Evolutionary conservation across 345 rosid genomes (phyloP), one percentile per base, ranked within the genome.

Genomic region (Carallia pectinifolia): DNA sequence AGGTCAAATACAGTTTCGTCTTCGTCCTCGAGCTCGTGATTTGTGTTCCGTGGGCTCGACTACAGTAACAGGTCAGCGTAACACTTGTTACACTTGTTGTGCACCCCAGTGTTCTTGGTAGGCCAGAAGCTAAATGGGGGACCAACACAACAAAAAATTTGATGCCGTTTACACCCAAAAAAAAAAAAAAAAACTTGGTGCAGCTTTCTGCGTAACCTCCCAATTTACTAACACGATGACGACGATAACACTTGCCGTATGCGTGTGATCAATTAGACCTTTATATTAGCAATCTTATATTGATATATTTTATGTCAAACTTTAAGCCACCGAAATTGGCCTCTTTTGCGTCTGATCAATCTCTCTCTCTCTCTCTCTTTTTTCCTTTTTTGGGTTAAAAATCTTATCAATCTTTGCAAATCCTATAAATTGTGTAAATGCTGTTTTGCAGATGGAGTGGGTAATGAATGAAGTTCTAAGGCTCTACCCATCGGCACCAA

Each of bases 381-480:
- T n/a, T 54, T 6, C 0, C 1, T 6, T 53, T n/a, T 54, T 6
- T 8, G 3, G 31, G 18, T 44, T 4, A 15, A 44, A 15, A 12
- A 15, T 2, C 5, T 2, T 4, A 4, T 44, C 17, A 12, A 44
- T 10, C 16, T 44, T 44, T 44, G 65, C n/a, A 61, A 18, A 18
- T 62, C 16, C 36, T 54, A n/a, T 36, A 13, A 53, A 36, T 31
- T 27, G 27, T 71, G 5, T 15, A 36, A 23, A 61, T 66, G 23
- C 34, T 79, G 83, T 44, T 44, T 12, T 44, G 50, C 91, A 93
- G 98, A 88, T 89, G 96, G 90, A 86, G 38, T 87, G 92, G 91
- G 97, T 89, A 70, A 89, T 89, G 97, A 88, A 85, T 48, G 98
- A 93, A 65, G 91, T 88, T 8, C 58, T 91, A 39, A 81, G 98